phyloP scores from a whole-genome alignment of 2,329 filamentous ascomycete species.

The Microdochium nivale region DNA sequence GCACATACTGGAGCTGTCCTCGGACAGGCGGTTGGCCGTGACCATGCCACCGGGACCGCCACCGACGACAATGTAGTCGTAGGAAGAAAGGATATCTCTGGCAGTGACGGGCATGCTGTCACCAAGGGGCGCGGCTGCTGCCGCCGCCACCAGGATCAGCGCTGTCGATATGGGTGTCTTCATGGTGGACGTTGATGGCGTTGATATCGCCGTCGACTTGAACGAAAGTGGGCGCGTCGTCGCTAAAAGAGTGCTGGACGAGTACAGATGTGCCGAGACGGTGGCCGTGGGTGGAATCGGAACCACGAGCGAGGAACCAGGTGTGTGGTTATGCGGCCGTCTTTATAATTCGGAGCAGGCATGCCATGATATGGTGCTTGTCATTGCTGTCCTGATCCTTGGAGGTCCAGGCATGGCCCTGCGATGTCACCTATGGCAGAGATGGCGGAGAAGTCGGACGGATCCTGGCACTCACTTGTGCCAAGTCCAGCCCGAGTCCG shows the following conservation, averaged over 20 bases:
- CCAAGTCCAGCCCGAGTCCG: no score
- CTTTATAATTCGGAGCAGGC: no score
- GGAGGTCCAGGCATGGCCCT: no score
- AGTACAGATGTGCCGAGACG: background rate
- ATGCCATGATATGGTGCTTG: no score
- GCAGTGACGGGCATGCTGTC: background rate
- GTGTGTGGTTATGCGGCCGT: no score
- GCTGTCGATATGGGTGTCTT: background rate
- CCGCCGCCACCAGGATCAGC: background rate
- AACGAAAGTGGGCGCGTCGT: background rate
- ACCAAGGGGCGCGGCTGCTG: background rate
- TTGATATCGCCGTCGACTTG: no score
- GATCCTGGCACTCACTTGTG: background rate
- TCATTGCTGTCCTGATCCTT: no score
- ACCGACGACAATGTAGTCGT: slow-evolving; percentile 2
- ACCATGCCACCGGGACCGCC: slow-evolving; percentile 1
- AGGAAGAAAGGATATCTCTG: background rate
- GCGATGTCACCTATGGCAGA: background rate
- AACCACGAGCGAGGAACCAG: no score
- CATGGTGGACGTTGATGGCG: background rate
- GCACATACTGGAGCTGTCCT: background rate
- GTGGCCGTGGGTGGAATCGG: no score
- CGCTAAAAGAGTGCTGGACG: background rate
- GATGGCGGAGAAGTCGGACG: background rate
- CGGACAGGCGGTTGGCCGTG: background rate